Conservation (phyloP, 2,329 filamentous ascomycete species). For the Aureobasidium melanogenum region DNA sequence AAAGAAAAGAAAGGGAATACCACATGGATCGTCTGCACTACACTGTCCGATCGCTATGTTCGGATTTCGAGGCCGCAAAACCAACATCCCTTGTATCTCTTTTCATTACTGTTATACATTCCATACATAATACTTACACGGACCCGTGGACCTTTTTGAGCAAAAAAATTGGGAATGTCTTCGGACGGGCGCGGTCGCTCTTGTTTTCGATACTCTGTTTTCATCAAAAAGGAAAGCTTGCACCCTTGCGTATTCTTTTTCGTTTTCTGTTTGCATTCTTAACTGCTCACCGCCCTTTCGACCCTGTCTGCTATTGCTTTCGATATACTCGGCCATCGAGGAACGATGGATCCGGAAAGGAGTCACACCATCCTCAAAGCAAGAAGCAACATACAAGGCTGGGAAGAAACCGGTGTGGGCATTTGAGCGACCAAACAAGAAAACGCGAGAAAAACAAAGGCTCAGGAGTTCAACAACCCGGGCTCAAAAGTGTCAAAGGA, state of each 20-base stretch:
- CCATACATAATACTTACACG: constrained; percentile 9
- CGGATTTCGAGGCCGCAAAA: not conserved
- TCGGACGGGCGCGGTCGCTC: not conserved
- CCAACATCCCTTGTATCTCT: constrained; percentile 1
- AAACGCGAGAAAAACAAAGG: not conserved
- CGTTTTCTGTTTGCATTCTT: not conserved
- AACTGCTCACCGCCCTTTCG: not conserved
- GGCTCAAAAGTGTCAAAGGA: not conserved
- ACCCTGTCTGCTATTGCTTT: not conserved
- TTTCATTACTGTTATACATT: constrained; percentile 9
- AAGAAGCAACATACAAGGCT: too few relatives aligned
- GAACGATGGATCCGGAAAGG: too few relatives aligned
- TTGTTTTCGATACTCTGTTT: not conserved
- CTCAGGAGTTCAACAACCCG: not conserved
- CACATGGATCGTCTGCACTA: not conserved
- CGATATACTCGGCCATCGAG: not conserved
- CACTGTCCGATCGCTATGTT: not conserved
- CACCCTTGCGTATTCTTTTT: not conserved
- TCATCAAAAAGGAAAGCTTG: not conserved
- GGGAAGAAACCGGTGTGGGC: not conserved
- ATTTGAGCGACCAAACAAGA: not conserved
- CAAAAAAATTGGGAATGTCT: constrained; percentile 1
- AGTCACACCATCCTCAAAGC: too few relatives aligned
- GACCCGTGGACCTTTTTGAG: not conserved
- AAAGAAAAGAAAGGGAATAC: not conserved